Percentiles rank a stretch among this genome's conserved stretches.
Evolutionary conservation across 306 rosid species (phyloP).

Genomic region (Gynostemma pentaphyllum): DNA sequence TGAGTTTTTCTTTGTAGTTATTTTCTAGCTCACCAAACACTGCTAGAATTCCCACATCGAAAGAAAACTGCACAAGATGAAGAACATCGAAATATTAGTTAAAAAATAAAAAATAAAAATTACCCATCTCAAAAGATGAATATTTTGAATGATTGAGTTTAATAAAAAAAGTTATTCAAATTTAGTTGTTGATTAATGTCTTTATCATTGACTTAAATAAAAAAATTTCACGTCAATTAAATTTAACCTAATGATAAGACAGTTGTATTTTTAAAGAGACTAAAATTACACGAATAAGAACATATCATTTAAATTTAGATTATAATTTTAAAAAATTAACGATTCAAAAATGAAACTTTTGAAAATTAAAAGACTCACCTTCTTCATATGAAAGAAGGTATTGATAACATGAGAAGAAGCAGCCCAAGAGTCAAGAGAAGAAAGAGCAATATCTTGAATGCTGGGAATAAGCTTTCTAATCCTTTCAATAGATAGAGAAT

Average conservation of each 20-base stretch:
- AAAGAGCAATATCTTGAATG: slow-evolving; percentile 38
- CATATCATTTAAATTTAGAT: too few relatives aligned
- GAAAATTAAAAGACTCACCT: slow-evolving; percentile 24
- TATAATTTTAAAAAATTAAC: too few relatives aligned
- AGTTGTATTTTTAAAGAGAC: too few relatives aligned
- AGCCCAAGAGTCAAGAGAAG: slow-evolving; percentile 57
- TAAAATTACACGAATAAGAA: too few relatives aligned
- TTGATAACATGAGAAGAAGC: slow-evolving; percentile 25
- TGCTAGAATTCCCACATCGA: slow-evolving; percentile 61
- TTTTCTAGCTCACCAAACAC: slow-evolving; percentile 60
- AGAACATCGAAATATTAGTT: background rate
- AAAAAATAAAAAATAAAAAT: background rate
- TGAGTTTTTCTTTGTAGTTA: slow-evolving; percentile 39
- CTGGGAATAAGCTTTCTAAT: slow-evolving; percentile 32
- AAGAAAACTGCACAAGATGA: slow-evolving; percentile 45
- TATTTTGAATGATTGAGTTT: too few relatives aligned
- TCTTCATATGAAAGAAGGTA: slow-evolving; percentile 63
- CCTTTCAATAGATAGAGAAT: slow-evolving; percentile 43
- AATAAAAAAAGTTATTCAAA: too few relatives aligned
- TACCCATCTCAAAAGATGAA: background rate
- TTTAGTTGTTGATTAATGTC: too few relatives aligned
- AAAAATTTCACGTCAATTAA: too few relatives aligned
- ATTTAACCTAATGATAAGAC: too few relatives aligned
- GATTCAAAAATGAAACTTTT: background rate
- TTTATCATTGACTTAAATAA: too few relatives aligned